Evolutionary conservation across 768 basidiomycete genomes (phyloP), one percentile per base, ranked within the genome.

Genomic region (Neoboletus magnificus): DNA sequence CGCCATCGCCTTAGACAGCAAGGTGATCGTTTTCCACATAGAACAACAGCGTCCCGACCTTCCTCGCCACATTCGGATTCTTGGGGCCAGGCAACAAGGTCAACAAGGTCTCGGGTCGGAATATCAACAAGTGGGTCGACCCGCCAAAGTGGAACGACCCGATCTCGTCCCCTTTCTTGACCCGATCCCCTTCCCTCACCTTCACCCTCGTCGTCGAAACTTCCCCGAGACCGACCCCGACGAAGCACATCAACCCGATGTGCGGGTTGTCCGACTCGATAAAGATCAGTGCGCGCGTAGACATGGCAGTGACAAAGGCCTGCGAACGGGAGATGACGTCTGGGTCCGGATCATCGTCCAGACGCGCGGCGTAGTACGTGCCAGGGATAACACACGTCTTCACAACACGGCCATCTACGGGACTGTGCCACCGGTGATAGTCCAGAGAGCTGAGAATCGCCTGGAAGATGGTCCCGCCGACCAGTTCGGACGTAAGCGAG

Each of bases 361-460:
- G 70, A 5, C 71, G 67, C 15, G 71, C 67, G 15, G 77, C 75
- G 60, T 77, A 85, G 64, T 82, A 82, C 2, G 77, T 78, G 4
- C 81, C 81, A 4, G 79, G 80, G 20, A 83, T 67, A 35, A 74
- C 62, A 20, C 73, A 73, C 15, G 70, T 68, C 64, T 77, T 70
- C 18, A 59, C 64, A 36, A 83, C 70, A 0, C 43, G 68, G 7
- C 82, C 81, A 37, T 74, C 72, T 11, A 86, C 77, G 51, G 86
- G 86, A 45, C 74, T 70, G 66, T 82, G 82, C 85, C 84, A 86
- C 58, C 84, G 80, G 61, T 86, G 86, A 60, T 85, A 87, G 30
- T 76, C 75, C 27, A 76, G 60, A 3, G 81, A 74, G 50, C 73
- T 74, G 56, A 87, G 76, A 69, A 85, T 84, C 0, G 78, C 83